These are phyloP conservation scores for Annulohypoxylon moriforme DNA, from an alignment of 495 filamentous ascomycete genomes.

Conservation along the genomic window DNA sequence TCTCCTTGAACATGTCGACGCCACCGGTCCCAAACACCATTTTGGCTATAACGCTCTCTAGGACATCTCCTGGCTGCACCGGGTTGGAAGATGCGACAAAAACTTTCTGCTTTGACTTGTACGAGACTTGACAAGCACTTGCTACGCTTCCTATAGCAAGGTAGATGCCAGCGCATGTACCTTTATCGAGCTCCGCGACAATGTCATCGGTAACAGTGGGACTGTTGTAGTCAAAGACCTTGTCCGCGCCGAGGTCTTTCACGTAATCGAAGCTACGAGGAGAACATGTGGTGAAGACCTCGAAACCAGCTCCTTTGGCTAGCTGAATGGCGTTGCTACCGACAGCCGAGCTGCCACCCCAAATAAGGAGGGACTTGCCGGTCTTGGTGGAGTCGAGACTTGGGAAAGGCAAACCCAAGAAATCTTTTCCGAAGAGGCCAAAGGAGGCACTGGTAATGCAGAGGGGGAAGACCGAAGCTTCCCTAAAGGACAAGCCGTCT, in stretches of 20 bases:
- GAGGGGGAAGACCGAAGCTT: conserved; percentile 25
- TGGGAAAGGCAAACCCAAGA: conserved; percentile 14
- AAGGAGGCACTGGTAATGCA: conserved; percentile 21
- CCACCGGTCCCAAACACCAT: conserved; percentile 11
- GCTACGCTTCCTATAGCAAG: conserved; percentile 30
- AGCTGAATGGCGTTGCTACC: conserved; percentile 72
- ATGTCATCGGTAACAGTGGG: conserved; percentile 46
- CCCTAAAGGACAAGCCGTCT: conserved; percentile 9
- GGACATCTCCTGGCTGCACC: conserved; percentile 11
- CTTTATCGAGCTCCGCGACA: conserved; percentile 42
- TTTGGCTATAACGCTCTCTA: conserved; percentile 11
- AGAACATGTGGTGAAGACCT: conserved; percentile 66
- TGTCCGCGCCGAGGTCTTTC: conserved; percentile 63
- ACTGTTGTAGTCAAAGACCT: conserved; percentile 62
- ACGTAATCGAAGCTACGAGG: conserved; percentile 64
- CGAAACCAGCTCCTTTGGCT: conserved; percentile 65
- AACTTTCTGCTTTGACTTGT: conserved; percentile 40
- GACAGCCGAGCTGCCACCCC: conserved; percentile 68
- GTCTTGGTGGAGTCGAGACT: conserved; percentile 13
- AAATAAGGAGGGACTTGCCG: conserved; percentile 58
- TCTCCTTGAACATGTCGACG: conserved; percentile 25
- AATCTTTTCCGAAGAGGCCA: conserved; percentile 22
- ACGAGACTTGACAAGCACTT: conserved; percentile 28
- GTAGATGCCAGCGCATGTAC: conserved; percentile 31
- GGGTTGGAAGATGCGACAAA: conserved; percentile 26